phyloP scores from a whole-genome alignment of 176 grass and related monocot genomes.

The Pontederia crassipes region DNA sequence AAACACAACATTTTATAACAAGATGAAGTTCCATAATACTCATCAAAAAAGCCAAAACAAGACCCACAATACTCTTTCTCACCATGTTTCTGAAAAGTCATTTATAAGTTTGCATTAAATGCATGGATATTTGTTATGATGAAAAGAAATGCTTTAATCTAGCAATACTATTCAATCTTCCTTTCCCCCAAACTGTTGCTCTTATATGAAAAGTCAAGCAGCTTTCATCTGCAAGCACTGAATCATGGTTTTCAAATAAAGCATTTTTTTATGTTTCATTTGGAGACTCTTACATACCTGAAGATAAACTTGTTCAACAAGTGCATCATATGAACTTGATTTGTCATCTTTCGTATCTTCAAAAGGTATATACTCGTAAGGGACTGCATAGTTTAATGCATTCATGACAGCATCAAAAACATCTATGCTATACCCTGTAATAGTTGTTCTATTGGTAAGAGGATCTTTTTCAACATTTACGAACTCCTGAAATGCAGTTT shows the following conservation, averaged over 20 bases:
- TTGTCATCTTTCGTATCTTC: neutral
- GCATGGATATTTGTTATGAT: neutral
- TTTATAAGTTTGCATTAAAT: too few relatives aligned
- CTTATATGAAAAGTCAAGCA: too few relatives aligned
- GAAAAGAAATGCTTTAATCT: neutral
- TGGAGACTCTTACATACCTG: constrained; percentile 19
- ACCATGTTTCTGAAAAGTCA: too few relatives aligned
- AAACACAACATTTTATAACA: too few relatives aligned
- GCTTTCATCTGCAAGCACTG: neutral
- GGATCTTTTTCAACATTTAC: constrained; percentile 28
- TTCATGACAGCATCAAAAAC: constrained; percentile 35
- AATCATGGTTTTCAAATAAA: neutral
- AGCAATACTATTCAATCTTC: neutral
- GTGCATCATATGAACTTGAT: constrained; percentile 33
- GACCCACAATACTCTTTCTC: too few relatives aligned
- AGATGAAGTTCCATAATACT: too few relatives aligned
- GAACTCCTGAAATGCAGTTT: constrained; percentile 31
- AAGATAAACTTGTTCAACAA: constrained; percentile 44
- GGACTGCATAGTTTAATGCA: constrained; percentile 29
- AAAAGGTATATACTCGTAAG: constrained; percentile 31
- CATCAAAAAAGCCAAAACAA: too few relatives aligned
- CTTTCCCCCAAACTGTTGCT: too few relatives aligned
- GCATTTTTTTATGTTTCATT: neutral
- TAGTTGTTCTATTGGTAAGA: constrained; percentile 7
- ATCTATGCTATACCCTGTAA: constrained; percentile 56